Evolutionary conservation across 106 monocot species (phyloP).

Genomic region (Posidonia australis): DNA sequence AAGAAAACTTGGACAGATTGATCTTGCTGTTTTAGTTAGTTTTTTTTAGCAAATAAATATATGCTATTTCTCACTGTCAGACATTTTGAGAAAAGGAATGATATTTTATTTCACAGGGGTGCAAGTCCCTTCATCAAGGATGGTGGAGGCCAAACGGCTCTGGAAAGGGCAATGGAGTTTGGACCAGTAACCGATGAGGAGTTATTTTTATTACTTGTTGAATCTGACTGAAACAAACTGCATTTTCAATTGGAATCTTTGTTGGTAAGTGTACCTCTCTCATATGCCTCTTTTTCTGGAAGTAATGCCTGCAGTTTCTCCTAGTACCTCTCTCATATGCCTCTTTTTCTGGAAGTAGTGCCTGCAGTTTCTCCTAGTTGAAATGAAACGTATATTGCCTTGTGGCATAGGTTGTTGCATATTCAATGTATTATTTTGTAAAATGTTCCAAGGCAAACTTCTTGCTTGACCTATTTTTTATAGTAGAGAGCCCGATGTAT

Average conservation of each 20-base stretch:
- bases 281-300: too few species aligned
- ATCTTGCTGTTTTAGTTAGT: background rate
- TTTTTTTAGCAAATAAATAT: background rate
- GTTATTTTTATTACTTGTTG: constrained; percentile 19
- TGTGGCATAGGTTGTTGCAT: too few species aligned
- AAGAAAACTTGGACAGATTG: background rate
- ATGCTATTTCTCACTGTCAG: background rate
- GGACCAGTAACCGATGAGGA: constrained; percentile 30
- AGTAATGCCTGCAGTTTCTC: too few species aligned
- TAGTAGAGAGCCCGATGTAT: too few species aligned
- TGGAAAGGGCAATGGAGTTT: constrained; percentile 29
- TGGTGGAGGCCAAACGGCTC: constrained; percentile 23
- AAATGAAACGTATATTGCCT: too few species aligned
- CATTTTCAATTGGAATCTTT: background rate
- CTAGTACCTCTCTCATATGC: background rate
- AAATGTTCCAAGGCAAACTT: too few species aligned
- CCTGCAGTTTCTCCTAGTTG: too few species aligned
- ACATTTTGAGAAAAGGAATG: background rate
- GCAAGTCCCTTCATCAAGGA: constrained; percentile 17
- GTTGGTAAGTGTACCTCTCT: background rate
- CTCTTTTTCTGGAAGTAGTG: too few species aligned
- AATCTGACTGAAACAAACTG: background rate
- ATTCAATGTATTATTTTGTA: too few species aligned
- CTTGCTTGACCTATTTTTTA: too few species aligned
- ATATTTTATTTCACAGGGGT: constrained; percentile 11